Evolutionary conservation across 306 rosid genomes (phyloP).

Genomic region (Castanea crenata): DNA sequence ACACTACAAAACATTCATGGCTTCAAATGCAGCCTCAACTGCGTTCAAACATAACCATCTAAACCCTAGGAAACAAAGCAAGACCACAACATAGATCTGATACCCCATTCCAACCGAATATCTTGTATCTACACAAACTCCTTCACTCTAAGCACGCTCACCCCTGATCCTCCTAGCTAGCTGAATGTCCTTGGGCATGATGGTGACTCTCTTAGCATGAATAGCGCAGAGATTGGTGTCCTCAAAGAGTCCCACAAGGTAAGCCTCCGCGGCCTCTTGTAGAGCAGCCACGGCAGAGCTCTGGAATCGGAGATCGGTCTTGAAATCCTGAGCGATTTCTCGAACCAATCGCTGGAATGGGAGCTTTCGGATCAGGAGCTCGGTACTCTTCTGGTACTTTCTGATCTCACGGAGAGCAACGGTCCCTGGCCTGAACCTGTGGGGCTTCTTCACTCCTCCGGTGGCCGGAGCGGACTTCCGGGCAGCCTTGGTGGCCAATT

Average conservation of each 20-base stretch:
- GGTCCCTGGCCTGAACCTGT: slow-evolving; percentile 33
- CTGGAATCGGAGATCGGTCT: slow-evolving; percentile 34
- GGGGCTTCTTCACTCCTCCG: slow-evolving; percentile 41
- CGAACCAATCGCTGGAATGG: slow-evolving; percentile 32
- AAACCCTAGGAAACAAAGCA: too few species aligned
- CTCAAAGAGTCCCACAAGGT: slow-evolving; percentile 29
- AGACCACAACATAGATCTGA: too few species aligned
- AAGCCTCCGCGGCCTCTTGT: slow-evolving; percentile 32
- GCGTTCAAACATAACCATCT: too few species aligned
- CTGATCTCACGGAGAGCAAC: slow-evolving; percentile 33
- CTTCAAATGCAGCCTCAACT: too few species aligned
- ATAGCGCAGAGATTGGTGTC: slow-evolving; percentile 32
- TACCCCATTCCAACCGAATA: too few species aligned
- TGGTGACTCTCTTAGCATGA: slow-evolving; percentile 31
- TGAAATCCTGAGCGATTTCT: slow-evolving; percentile 35
- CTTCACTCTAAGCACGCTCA: slow-evolving; percentile 19
- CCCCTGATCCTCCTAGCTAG: slow-evolving; percentile 35
- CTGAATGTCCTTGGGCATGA: slow-evolving; percentile 31
- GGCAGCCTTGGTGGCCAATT: slow-evolving; percentile 36
- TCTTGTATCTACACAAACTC: background rate
- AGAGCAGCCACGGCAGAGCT: slow-evolving; percentile 35
- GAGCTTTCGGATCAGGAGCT: slow-evolving; percentile 32
- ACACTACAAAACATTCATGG: too few species aligned
- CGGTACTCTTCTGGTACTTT: slow-evolving; percentile 35
- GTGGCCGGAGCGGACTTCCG: slow-evolving; percentile 37